phyloP scores from a whole-genome alignment of 2,329 filamentous ascomycete genomes.

The Coleophoma crateriformis region DNA sequence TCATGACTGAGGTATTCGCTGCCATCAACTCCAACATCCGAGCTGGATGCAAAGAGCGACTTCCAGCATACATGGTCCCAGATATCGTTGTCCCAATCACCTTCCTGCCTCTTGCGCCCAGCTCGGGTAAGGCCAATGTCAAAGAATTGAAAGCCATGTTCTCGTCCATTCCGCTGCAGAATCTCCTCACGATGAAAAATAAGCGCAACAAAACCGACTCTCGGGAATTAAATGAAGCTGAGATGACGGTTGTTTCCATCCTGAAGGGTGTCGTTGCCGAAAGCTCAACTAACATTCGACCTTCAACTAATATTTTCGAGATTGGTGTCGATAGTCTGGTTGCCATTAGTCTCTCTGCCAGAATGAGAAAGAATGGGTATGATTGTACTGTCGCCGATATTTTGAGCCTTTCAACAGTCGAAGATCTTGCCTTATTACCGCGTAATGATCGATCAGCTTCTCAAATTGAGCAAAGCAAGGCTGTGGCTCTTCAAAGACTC shows the following conservation, averaged over 20 bases:
- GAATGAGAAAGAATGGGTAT: background rate
- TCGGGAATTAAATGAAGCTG: slow-evolving; percentile 18
- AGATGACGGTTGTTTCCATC: slow-evolving; percentile 18
- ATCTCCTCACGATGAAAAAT: slow-evolving; percentile 16
- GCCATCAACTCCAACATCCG: slow-evolving; percentile 16
- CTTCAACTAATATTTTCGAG: slow-evolving; percentile 28
- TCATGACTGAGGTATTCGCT: background rate
- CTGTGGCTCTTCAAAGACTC: background rate
- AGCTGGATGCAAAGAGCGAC: slow-evolving; percentile 18
- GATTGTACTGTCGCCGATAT: background rate
- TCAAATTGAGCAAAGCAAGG: background rate
- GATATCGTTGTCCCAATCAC: slow-evolving; percentile 22
- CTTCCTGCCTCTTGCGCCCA: slow-evolving; percentile 21
- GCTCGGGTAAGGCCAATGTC: slow-evolving; percentile 27
- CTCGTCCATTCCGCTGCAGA: slow-evolving; percentile 17
- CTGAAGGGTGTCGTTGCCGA: slow-evolving; percentile 18
- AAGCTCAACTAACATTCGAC: slow-evolving; percentile 13
- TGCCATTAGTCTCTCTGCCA: background rate
- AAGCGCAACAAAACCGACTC: slow-evolving; percentile 2
- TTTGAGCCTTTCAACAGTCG: background rate
- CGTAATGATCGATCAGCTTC: background rate
- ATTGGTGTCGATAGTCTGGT: slow-evolving; percentile 31
- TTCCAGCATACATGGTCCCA: slow-evolving; percentile 24
- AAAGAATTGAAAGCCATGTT: slow-evolving; percentile 26
- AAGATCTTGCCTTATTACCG: background rate